Evolutionary conservation across 1,284 basidiomycete genomes (phyloP).

Genomic region (Fomes fomentarius): DNA sequence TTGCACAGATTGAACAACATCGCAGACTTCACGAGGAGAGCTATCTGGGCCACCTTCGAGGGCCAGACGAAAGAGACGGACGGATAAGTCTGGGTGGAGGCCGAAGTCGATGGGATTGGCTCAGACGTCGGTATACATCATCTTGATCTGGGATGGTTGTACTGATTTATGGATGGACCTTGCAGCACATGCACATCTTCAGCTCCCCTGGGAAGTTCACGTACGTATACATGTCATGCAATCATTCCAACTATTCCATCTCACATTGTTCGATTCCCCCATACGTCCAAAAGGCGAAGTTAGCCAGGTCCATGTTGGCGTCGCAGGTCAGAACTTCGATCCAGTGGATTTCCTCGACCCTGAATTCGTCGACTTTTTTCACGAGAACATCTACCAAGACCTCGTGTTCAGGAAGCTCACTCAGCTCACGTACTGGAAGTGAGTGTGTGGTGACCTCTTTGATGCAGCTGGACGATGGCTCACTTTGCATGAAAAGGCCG

Average conservation of each 20-base stretch:
- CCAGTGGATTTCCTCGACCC: constrained; percentile 11
- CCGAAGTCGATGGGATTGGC: constrained; percentile 30
- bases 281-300: no score
- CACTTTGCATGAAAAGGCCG: constrained; percentile 29
- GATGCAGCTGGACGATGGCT: background rate
- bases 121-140: no score
- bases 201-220: constrained; percentile 21
- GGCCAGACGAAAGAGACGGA: constrained; percentile 36
- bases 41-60: constrained; percentile 34
- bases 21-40: constrained; percentile 33
- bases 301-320: constrained; percentile 13
- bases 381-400: constrained; percentile 2
- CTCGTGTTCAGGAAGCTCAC: constrained; percentile 8
- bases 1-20: no score
- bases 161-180: no score
- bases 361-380: constrained; percentile 11
- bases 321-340: constrained; percentile 11
- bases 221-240: constrained; percentile 13
- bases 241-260: no score
- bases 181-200: constrained; percentile 37
- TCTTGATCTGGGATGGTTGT: no score
- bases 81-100: constrained; percentile 36
- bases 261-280: background rate
- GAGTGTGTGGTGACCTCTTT: background rate
- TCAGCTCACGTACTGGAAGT: constrained; percentile 15